Percentiles rank a stretch among this genome's conserved stretches.
Evolutionary conservation across 331 rosid genomes (phyloP).

Genomic region (Malus hybrid): DNA sequence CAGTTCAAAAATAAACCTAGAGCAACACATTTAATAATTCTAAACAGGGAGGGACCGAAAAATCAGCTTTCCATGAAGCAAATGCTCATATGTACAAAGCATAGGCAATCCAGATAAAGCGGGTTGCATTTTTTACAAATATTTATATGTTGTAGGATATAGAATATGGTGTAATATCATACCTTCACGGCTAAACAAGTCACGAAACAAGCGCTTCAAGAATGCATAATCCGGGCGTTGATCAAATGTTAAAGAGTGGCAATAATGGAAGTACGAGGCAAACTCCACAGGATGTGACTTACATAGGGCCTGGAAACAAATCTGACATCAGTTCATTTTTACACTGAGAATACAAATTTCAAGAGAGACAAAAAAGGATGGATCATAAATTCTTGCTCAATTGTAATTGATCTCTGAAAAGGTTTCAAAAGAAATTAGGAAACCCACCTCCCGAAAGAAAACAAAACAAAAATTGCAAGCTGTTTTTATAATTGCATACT

Average conservation of each 20-base stretch:
- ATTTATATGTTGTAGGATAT: background rate
- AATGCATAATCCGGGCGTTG: conserved; percentile 66
- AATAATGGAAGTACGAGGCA: conserved; percentile 60
- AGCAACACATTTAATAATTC: background rate
- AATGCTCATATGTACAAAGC: background rate
- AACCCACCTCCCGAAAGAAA: too few species aligned
- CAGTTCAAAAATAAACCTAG: background rate
- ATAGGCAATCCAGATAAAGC: background rate
- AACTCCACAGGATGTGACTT: conserved; percentile 60
- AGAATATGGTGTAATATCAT: background rate
- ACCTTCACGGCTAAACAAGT: conserved; percentile 60
- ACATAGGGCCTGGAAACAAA: conserved; percentile 49
- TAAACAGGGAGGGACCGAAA: background rate
- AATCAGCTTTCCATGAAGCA: background rate
- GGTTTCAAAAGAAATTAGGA: too few species aligned
- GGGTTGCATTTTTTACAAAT: background rate
- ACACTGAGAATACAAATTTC: background rate
- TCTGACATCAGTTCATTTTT: background rate
- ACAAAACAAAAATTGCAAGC: too few species aligned
- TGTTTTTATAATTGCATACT: too few species aligned
- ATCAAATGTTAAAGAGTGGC: conserved; percentile 64
- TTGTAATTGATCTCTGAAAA: too few species aligned
- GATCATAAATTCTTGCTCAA: too few species aligned
- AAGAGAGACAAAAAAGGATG: too few species aligned
- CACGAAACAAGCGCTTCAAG: conserved; percentile 59